A percentile compares a stretch with the other conserved stretches of the same genome.
Evolutionary conservation across 257 asterid species (phyloP).

Genomic region (Ophiorrhiza pumila): DNA sequence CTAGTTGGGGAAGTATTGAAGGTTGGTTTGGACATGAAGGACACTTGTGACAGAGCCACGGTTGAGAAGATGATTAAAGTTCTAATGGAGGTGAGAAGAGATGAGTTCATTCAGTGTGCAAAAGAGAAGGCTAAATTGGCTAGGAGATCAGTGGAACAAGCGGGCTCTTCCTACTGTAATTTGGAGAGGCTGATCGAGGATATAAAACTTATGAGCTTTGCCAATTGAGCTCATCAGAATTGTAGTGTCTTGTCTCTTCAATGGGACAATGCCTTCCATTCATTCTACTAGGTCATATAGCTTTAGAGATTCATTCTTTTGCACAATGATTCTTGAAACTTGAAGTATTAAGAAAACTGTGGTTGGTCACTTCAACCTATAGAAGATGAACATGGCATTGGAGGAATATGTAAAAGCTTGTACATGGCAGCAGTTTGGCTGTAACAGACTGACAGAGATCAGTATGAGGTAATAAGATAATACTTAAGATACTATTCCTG

Average conservation of each 20-base stretch:
- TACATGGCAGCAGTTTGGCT: neutral
- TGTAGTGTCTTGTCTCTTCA: neutral
- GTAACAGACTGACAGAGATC: neutral
- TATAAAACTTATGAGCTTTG: conserved; percentile 16
- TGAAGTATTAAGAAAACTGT: neutral
- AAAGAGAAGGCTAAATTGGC: conserved; percentile 19
- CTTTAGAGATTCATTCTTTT: neutral
- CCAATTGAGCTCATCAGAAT: conserved; percentile 2
- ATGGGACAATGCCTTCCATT: too few relatives aligned
- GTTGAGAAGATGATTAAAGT: conserved; percentile 24
- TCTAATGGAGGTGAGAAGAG: conserved; percentile 26
- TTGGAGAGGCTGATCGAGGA: conserved; percentile 26
- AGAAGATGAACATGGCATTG: neutral
- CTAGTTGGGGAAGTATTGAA: conserved; percentile 35
- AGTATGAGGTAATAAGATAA: neutral
- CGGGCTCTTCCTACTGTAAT: conserved; percentile 22
- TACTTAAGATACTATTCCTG: neutral
- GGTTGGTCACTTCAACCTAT: neutral
- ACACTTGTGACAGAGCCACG: conserved; percentile 25
- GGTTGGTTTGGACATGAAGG: conserved; percentile 36
- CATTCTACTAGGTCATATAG: neutral
- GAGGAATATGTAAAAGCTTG: neutral
- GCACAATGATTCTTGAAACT: neutral
- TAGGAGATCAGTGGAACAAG: conserved; percentile 14
- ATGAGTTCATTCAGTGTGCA: conserved; percentile 15